A percentile compares a stretch with the other conserved stretches of the same genome.
phyloP scores from a whole-genome alignment of 2,329 filamentous ascomycete genomes.

The Trichoderma arundinaceum region DNA sequence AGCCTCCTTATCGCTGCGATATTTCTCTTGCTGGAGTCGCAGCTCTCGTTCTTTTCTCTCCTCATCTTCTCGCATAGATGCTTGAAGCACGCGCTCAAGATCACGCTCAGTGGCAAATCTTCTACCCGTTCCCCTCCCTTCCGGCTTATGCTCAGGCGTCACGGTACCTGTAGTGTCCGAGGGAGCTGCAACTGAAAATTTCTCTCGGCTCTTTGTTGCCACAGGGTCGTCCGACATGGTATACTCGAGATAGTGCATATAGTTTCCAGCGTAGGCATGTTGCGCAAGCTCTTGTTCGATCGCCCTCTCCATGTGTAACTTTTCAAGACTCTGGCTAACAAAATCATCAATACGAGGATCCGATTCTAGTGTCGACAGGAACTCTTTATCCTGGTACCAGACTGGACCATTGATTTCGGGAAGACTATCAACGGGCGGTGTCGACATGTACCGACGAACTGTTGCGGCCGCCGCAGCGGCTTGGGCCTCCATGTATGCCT shows the following conservation, averaged over 20 bases:
- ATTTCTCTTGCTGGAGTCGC: constrained; percentile 69
- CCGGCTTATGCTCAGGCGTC: constrained; percentile 61
- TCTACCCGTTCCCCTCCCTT: constrained; percentile 59
- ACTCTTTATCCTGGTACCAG: constrained; percentile 56
- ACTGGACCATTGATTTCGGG: constrained; percentile 54
- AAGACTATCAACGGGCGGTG: constrained; percentile 60
- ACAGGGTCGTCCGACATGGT: constrained; percentile 61
- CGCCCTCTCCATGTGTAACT: constrained; percentile 47
- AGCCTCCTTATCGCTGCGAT: constrained; percentile 78
- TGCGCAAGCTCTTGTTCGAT: constrained; percentile 49
- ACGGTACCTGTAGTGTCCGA: constrained; percentile 45
- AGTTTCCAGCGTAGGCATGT: constrained; percentile 54
- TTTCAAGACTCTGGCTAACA: constrained; percentile 53
- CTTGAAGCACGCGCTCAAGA: constrained; percentile 72
- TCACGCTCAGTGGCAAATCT: constrained; percentile 75
- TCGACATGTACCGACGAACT: constrained; percentile 56
- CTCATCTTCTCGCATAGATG: constrained; percentile 73
- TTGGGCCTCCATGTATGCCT: constrained; percentile 56
- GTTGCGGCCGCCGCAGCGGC: constrained; percentile 41
- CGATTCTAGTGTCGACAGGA: constrained; percentile 51
- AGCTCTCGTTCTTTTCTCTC: constrained; percentile 71
- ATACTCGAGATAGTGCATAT: constrained; percentile 60
- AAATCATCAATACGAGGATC: constrained; percentile 52
- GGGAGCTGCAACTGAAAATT: constrained; percentile 53
- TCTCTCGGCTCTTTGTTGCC: constrained; percentile 61